Evolutionary conservation across 768 basidiomycete species (phyloP), one percentile per base, ranked within the genome.

Genomic region (Phlegmacium glaucopus): DNA sequence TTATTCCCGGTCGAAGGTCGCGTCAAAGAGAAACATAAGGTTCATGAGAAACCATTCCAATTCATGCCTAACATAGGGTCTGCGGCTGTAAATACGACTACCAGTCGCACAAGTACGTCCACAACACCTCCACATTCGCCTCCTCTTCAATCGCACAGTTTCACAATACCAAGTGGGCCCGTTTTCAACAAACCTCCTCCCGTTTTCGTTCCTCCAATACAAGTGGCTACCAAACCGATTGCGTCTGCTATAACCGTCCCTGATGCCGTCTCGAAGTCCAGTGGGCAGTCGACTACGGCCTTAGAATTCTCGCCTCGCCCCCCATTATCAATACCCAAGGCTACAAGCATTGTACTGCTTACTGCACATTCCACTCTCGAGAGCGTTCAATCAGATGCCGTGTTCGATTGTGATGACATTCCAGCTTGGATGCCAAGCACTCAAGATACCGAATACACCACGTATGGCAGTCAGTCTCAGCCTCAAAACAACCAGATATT

Each of bases 51-150:
- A 45, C 47, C 45, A 37, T 62, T 67, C 39, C 58, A 59, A 26
- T 54, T 63, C 41, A 51, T 51, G 26, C 53, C 50, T 10, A 57
- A 53, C 25, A n/a, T 53, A 35, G 40, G 47, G 50, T 32, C 36
- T n/a, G 28, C 44, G 22, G 37, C 48, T 41, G 44, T 50, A 39
- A 25, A 43, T 18, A 30, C 43, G 15, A 38, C 50, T 16, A n/a
- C 39, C 11, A 50, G 56, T 8, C 61, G 60, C 17, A 62, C 71
- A 45, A 79, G 76, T 47, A 62, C 68, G 6, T 75, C 80, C 4
- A 81, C 78, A 9, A 83, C 81, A 12, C 82, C 81, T 27, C 75
- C 79, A 7, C 62, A 77, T 47, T 82, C 84, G 7, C 82, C 82
- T 3, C 72, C 77, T 13, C 57, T 61, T 6, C 69, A 72, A 13